phyloP scores from a whole-genome alignment of 2,329 filamentous ascomycete genomes.

The Didymella lethalis region DNA sequence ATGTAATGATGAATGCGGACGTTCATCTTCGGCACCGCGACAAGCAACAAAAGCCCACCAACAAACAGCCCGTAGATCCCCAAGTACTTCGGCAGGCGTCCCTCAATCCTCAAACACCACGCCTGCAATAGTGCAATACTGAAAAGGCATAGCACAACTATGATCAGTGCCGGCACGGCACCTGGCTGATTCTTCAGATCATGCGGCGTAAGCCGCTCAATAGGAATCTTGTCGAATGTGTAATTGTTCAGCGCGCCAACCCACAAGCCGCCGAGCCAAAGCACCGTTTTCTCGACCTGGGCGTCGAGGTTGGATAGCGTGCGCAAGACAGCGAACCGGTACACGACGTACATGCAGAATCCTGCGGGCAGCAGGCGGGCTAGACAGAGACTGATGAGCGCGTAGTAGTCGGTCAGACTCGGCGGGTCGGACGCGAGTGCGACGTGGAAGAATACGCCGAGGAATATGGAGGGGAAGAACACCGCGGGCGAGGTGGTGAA shows the following conservation, averaged over 20 bases:
- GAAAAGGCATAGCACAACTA: constrained; percentile 76
- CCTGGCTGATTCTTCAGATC: constrained; percentile 90
- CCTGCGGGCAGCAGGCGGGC: constrained; percentile 86
- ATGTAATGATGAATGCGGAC: constrained; percentile 97
- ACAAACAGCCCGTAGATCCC: constrained; percentile 77
- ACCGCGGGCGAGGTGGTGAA: constrained; percentile 80
- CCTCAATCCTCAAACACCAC: constrained; percentile 86
- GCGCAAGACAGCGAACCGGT: constrained; percentile 79
- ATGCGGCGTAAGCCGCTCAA: constrained; percentile 87
- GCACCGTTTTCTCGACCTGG: constrained; percentile 86
- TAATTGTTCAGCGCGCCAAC: constrained; percentile 93
- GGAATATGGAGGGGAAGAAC: constrained; percentile 86
- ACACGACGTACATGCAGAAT: constrained; percentile 88
- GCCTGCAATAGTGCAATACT: constrained; percentile 76
- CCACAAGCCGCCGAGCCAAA: constrained; percentile 92
- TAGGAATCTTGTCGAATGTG: constrained; percentile 92
- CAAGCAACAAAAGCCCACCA: constrained; percentile 70
- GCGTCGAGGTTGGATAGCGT: constrained; percentile 76
- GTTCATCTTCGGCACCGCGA: constrained; percentile 77
- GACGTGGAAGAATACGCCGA: constrained; percentile 86
- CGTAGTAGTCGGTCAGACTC: constrained; percentile 69
- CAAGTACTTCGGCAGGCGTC: constrained; percentile 78
- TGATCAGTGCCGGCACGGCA: constrained; percentile 79
- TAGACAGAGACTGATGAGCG: constrained; percentile 77
- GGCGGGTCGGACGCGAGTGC: constrained; percentile 90